Evolutionary conservation across 805 yeast genomes (phyloP).

Genomic region (Candida chilensis): DNA sequence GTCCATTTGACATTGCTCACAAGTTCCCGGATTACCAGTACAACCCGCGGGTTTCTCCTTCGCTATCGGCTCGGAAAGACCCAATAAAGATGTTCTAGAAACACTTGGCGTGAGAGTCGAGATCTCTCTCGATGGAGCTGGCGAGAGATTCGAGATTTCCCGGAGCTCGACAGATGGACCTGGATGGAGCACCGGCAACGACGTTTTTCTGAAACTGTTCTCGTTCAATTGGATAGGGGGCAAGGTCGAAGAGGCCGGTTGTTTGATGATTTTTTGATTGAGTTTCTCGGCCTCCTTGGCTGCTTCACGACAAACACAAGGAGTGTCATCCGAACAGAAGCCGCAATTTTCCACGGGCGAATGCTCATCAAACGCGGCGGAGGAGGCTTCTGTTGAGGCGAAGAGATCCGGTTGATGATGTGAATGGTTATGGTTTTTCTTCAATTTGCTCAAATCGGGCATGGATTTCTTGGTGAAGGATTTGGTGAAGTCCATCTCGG

Average conservation of each 20-base stretch:
- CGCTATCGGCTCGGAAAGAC: no score
- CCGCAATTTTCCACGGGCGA: slow-evolving; percentile 76
- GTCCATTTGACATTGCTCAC: slow-evolving; percentile 73
- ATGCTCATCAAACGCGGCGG: slow-evolving; percentile 25
- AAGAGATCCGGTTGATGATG: slow-evolving; percentile 9
- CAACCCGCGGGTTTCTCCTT: slow-evolving; percentile 36
- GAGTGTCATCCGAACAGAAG: slow-evolving; percentile 85
- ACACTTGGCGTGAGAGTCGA: no score
- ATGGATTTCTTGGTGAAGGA: slow-evolving; percentile 17
- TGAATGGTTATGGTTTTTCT: slow-evolving; percentile 10
- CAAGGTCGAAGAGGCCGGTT: slow-evolving; percentile 12
- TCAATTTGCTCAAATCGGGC: slow-evolving; percentile 26
- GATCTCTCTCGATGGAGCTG: no score
- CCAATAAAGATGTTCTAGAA: no score
- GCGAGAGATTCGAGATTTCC: slow-evolving; percentile 27
- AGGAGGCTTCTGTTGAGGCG: slow-evolving; percentile 7
- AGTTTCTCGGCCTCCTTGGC: slow-evolving; percentile 40
- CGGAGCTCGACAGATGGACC: slow-evolving; percentile 50
- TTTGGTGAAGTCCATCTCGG: slow-evolving; percentile 52
- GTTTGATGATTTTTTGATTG: slow-evolving; percentile 11
- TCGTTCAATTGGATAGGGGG: slow-evolving; percentile 29
- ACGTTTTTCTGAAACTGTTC: slow-evolving; percentile 19
- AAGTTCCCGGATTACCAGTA: slow-evolving; percentile 85
- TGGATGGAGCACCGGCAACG: slow-evolving; percentile 54
- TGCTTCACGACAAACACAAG: slow-evolving; percentile 86